phyloP scores from a whole-genome alignment of 2,329 filamentous ascomycete genomes.

The Fusarium neocosmosporiellum region DNA sequence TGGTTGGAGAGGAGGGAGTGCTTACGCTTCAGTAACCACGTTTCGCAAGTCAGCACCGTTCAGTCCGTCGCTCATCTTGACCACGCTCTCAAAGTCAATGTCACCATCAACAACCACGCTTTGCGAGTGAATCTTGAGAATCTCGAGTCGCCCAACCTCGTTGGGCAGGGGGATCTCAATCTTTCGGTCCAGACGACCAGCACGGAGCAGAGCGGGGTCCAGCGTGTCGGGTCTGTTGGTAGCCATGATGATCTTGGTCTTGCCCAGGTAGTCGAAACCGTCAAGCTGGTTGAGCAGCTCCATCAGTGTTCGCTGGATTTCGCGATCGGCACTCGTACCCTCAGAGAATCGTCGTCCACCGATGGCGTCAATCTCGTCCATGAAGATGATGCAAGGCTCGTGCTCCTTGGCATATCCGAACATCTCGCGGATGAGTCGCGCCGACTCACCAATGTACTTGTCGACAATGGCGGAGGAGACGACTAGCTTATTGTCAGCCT shows the following conservation, averaged over 20 bases:
- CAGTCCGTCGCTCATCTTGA: slow-evolving; percentile 99
- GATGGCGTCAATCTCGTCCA: slow-evolving; percentile 99
- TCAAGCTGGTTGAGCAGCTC: slow-evolving; percentile 98
- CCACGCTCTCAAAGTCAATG: slow-evolving; percentile 98
- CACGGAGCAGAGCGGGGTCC: slow-evolving; percentile 90
- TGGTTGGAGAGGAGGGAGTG: slow-evolving; percentile 41
- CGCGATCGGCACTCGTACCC: slow-evolving; percentile 95
- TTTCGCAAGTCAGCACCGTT: slow-evolving; percentile 98
- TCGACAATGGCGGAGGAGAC: slow-evolving; percentile 99
- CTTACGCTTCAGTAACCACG: slow-evolving; percentile 97
- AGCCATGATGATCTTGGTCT: slow-evolving; percentile 99
- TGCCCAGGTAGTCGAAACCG: slow-evolving; percentile 98
- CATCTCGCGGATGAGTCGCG: slow-evolving; percentile 97
- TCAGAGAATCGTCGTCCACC: slow-evolving; percentile 96
- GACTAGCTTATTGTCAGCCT: slow-evolving; percentile 64
- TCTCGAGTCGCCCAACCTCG: slow-evolving; percentile 94
- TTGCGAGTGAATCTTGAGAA: slow-evolving; percentile 95
- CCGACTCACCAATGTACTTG: slow-evolving; percentile 99
- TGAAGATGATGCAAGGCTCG: slow-evolving; percentile 99
- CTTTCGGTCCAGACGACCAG: slow-evolving; percentile 94
- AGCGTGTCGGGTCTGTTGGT: slow-evolving; percentile 97
- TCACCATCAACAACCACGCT: slow-evolving; percentile 92
- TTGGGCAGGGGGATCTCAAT: slow-evolving; percentile 98
- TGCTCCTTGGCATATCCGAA: slow-evolving; percentile 99
- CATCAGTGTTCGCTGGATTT: slow-evolving; percentile 99